Conservation (phyloP, 2,329 filamentous ascomycete species). For the Colletotrichum sp. region DNA sequence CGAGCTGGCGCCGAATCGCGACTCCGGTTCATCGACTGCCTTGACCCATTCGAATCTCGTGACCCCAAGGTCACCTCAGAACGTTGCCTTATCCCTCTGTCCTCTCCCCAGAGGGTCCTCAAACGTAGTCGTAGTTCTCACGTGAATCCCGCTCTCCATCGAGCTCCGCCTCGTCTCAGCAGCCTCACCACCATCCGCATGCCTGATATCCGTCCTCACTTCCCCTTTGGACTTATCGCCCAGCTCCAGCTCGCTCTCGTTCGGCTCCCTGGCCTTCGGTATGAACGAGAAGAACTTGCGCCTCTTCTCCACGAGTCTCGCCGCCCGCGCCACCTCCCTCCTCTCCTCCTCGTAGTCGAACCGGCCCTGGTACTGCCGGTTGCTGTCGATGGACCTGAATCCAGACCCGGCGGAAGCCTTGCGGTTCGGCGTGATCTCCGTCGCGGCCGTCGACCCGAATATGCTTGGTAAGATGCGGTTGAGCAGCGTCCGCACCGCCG, state of each 20-base stretch:
- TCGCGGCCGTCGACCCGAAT: background rate
- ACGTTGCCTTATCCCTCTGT: background rate
- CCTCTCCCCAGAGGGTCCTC: background rate
- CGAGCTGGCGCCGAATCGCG: background rate
- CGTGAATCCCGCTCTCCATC: constrained; percentile 21
- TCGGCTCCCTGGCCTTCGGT: background rate
- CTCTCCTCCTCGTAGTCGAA: background rate
- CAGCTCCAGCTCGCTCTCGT: constrained; percentile 32
- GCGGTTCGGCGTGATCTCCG: background rate
- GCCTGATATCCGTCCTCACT: constrained; percentile 34
- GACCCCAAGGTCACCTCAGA: background rate
- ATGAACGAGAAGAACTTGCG: background rate
- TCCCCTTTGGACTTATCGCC: constrained; percentile 34
- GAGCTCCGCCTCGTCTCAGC: background rate
- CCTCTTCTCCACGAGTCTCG: background rate
- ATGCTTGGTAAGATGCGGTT: constrained; percentile 12
- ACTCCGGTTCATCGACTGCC: background rate
- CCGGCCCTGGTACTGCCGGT: background rate
- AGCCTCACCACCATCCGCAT: background rate
- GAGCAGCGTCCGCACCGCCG: constrained; percentile 39
- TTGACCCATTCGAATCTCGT: background rate
- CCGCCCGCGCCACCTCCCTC: background rate
- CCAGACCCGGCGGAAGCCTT: background rate
- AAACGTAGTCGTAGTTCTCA: constrained; percentile 22
- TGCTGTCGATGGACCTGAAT: background rate